Base-by-base conservation (phyloP, 495 filamentous ascomycete genomes). In the Penicillium roqueforti region DNA sequence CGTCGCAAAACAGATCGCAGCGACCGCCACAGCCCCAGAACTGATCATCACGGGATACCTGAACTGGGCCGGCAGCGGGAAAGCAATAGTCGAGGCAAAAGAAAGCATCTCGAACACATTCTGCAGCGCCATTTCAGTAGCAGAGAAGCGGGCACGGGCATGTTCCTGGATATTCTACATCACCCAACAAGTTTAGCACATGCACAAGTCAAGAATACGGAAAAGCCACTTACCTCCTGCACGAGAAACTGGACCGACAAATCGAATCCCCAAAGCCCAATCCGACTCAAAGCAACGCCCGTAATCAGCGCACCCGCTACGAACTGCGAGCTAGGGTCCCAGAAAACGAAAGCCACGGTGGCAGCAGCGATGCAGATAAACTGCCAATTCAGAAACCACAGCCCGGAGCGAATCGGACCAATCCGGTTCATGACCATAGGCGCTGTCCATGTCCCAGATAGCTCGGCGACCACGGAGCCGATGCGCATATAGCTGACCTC, bases 231-330 rank as follows among this genome's bases (percentile, higher is more conserved):
- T 59, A 84, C 83, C 56, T 85, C 83, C 61, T 89, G 87, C 0
- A 89, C 71, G 11, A 88, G 74, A 41, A 76, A 74, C 58, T 90
- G 87, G 7, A 72, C 80, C 25, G 75, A 81, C 2, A 90, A 68
- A 60, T 90, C 87, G 53, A 83, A 88, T 0, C 84, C 82, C 79
- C 86, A 83, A 0, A 90, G 70, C 0, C 87, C 86, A 6, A 87
- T 32, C 0, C 87, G 74, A 48, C 84, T 87, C 10, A 85, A 26
- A 0, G 77, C 74, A 0, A 82, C 77, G 0, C 79, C 82, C 4
- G 59, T 65, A 3, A 80, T 75, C 13, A 87, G 65, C 9, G 71
- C 72, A 0, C 56, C 62, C 0, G 77, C 78, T 2, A 80, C 71
- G 1, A 75, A 20, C 19, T 62, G 59, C 6, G 61, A 60, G 6